Evolutionary conservation across 305 asterid species (phyloP), one percentile per base, ranked within the genome.

Genomic region (Fraxinus angustifolia): DNA sequence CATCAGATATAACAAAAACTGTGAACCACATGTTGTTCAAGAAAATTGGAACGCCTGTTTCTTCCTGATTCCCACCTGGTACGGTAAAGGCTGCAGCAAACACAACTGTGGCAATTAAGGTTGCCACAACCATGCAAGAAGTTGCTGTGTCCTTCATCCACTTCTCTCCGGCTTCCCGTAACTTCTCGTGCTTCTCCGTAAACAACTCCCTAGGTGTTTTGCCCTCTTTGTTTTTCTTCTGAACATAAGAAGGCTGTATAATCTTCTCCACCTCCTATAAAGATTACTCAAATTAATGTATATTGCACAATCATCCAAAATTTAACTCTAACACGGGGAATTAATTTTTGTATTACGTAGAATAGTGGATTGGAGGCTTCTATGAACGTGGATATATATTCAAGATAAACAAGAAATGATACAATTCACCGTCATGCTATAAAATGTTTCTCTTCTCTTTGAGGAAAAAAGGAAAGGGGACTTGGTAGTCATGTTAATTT

Each of bases 131-230:
- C 88, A 86, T 86, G 79, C 89, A 82, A 4, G 85, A 84, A 48
- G 77, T 80, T 6, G 91, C 85, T 1, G 88, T 88, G 34, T 76
- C 65, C 31, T 83, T 86, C 89, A 88, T 82, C 89, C 91, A 88
- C 34, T 23, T 58, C 36, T 88, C 88, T 2, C 90, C 88, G 3
- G 72, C 82, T 77, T 80, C 75, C 19, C 58, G 56, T 36, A 88
- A n/a, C 1, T 3, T 11, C 48, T 82, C 8, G 11, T 86, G 90
- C 79, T 84, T 70, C 17, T 72, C 17, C 0, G 81, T 17, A 50
- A 85, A 88, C 12, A 82, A 38, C 12, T 40, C 31, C 3, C 78
- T 50, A 0, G 90, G 86, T 7, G 83, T 79, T 78, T 35, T 28
- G 26, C 26, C 26, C 26, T 67, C 68, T 0, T 8, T 40, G 2